Evolutionary conservation across 495 filamentous ascomycete species (phyloP), one percentile per base, ranked within the genome.

Genomic region (Trichocladium antarcticum): DNA sequence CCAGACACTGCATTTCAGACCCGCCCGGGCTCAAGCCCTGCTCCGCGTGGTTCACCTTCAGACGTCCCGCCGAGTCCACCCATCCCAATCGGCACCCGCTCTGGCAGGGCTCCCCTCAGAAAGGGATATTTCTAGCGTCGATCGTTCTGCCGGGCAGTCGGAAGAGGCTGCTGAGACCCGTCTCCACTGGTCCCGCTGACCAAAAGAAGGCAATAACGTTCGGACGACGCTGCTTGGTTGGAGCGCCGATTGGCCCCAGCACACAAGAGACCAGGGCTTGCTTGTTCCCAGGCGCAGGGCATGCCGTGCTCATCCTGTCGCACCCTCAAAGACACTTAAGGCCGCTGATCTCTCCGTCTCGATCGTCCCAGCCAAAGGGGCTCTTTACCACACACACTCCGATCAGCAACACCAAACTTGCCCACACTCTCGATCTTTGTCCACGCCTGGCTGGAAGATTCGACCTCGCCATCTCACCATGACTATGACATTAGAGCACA

Each of bases 401-500:
- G 16, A 37, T 16, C 35, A 45, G 28, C 38, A 36, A 32, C 20
- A 14, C 37, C 12, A 22, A 6, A 7, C 38, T 27, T 3, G 19
- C 37, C 37, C n/a, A 28, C 42, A 29, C 41, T 46, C 29, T 37
- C 15, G 41, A 12, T 47, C 24, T 45, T 50, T 36, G 46, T 48
- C 46, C 46, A 43, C 24, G 37, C 37, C 34, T n/a, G 46, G 50
- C 37, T 29, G 24, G 55, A 47, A 47, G 47, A 49, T 40, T 35
- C 47, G 40, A 58, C 50, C 21, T 42, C 45, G 58, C 53, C 40
- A 51, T 41, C 54, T 44, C 61, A 75, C 63, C 68, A 82, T 87
- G 79, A 87, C 85, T 73, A 83, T 93, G 81, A 87, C 90, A 71
- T 80, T 92, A 69, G 85, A 54, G 81, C 37, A 47, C 65, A 83